Percentiles rank a stretch among this genome's conserved stretches.
Conservation (phyloP, 179 eudicot genomes). For the Heliamphora pulchella region DNA sequence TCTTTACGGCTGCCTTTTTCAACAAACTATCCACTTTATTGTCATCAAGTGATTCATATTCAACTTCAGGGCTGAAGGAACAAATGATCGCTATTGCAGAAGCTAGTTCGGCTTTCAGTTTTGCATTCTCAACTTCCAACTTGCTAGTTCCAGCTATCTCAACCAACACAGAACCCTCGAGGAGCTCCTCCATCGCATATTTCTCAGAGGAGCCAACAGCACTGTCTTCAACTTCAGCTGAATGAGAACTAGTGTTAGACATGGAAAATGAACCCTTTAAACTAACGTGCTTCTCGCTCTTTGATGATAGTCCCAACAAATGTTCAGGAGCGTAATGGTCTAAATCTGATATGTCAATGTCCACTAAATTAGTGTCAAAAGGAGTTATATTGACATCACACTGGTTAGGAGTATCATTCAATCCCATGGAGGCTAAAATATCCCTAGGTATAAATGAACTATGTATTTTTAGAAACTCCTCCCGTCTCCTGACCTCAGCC, state of each 20-base stretch:
- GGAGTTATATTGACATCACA: conserved; percentile 89
- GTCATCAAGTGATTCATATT: conserved; percentile 58
- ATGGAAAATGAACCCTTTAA: conserved; percentile 48
- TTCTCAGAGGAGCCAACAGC: conserved; percentile 31
- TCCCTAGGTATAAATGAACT: conserved; percentile 70
- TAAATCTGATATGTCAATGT: conserved; percentile 69
- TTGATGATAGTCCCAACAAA: conserved; percentile 51
- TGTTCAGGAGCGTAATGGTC: conserved; percentile 87
- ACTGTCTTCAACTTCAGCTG: conserved; percentile 46
- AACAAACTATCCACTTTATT: conserved; percentile 47
- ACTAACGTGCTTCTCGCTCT: conserved; percentile 48
- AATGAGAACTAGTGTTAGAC: conserved; percentile 44
- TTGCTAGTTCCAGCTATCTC: conserved; percentile 95
- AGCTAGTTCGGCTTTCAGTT: conserved; percentile 92
- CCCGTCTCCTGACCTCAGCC: conserved; percentile 77
- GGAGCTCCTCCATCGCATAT: conserved; percentile 34
- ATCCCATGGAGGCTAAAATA: conserved; percentile 79
- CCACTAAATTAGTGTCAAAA: conserved; percentile 77
- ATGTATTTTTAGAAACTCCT: conserved; percentile 72
- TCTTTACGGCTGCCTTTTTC: conserved; percentile 75
- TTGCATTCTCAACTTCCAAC: conserved; percentile 94
- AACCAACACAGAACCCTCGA: conserved; percentile 55
- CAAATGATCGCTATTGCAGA: conserved; percentile 79
- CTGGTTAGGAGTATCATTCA: conserved; percentile 84
- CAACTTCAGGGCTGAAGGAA: conserved; percentile 56